phyloP scores from a whole-genome alignment of 352 stramenopile species.

The Thalassiosira mediterranea region DNA sequence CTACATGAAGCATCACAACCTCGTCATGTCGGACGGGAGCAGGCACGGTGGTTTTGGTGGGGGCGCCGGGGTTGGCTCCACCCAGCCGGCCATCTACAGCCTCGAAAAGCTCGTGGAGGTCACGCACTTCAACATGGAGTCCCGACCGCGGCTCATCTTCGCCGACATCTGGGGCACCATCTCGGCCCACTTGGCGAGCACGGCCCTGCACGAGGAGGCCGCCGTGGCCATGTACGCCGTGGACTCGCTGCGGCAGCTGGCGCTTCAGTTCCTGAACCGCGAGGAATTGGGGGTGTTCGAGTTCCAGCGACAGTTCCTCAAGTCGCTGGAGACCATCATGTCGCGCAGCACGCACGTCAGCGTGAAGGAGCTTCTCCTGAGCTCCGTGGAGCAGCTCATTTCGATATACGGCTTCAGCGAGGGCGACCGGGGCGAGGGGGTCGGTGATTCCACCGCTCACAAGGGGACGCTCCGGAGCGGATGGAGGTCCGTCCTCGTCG shows the following conservation, averaged over 20 bases:
- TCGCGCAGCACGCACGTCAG: conserved; percentile 63
- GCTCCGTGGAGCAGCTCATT: conserved; percentile 80
- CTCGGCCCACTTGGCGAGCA: conserved; percentile 94
- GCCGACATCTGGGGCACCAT: conserved; percentile 95
- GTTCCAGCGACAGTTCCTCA: conserved; percentile 90
- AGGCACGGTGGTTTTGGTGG: conserved; percentile 36
- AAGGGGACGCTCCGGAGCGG: conserved; percentile 73
- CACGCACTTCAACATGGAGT: conserved; percentile 99
- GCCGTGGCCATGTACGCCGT: conserved; percentile 98
- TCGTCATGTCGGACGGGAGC: conserved; percentile 44
- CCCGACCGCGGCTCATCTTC: conserved; percentile 94
- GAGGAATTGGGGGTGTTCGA: conserved; percentile 97
- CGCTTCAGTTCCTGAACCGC: conserved; percentile 97
- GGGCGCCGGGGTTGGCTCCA: conserved; percentile 55
- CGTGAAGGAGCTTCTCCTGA: conserved; percentile 81
- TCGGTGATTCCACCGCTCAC: conserved; percentile 15
- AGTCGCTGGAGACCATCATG: conserved; percentile 81
- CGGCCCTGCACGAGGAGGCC: conserved; percentile 94
- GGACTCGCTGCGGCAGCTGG: conserved; percentile 97
- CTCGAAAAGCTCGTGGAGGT: conserved; percentile 99
- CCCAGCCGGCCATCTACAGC: conserved; percentile 93
- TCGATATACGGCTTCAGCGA: conserved; percentile 71
- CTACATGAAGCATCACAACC: conserved; percentile 71
- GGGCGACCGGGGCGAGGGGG: conserved; percentile 5
- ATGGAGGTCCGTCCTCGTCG: conserved; percentile 75